Evolutionary conservation across 2,329 filamentous ascomycete species (phyloP).

Genomic region (Penicillium sp.): DNA sequence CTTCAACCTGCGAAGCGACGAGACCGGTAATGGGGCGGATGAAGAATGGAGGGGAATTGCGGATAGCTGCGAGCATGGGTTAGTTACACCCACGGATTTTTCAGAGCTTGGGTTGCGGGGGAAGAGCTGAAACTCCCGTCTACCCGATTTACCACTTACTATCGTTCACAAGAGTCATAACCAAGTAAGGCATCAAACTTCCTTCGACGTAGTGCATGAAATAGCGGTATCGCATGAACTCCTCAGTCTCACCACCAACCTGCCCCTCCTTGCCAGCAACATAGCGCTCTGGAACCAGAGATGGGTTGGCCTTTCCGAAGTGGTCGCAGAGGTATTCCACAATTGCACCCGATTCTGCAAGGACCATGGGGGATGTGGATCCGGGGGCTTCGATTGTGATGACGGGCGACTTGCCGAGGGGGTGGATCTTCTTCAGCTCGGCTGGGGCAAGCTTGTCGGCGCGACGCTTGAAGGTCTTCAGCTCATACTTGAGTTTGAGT

Average conservation of each 20-base stretch:
- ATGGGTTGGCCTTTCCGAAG: constrained; percentile 47
- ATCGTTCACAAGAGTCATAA: constrained; percentile 63
- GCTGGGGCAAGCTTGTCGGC: constrained; percentile 68
- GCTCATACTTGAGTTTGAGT: constrained; percentile 73
- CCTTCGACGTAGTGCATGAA: constrained; percentile 85
- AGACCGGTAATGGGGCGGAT: constrained; percentile 62
- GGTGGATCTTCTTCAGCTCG: constrained; percentile 75
- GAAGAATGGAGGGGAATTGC: constrained; percentile 60
- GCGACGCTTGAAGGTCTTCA: constrained; percentile 74
- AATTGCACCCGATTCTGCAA: constrained; percentile 82
- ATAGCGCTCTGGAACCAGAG: constrained; percentile 55
- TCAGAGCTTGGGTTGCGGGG: background rate
- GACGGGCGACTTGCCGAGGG: constrained; percentile 83
- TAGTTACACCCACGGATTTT: background rate
- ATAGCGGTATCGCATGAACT: constrained; percentile 64
- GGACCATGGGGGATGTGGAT: constrained; percentile 54
- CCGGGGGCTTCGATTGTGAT: constrained; percentile 61
- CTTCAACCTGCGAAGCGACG: constrained; percentile 51
- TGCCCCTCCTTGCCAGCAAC: constrained; percentile 53
- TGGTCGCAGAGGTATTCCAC: constrained; percentile 77
- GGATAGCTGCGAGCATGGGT: constrained; percentile 13
- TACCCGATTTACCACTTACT: constrained; percentile 39
- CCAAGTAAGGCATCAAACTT: constrained; percentile 71
- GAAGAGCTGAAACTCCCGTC: background rate
- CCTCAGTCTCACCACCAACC: constrained; percentile 59